Conservation (phyloP, 768 basidiomycete genomes). For the Pleurotus eryngii region DNA sequence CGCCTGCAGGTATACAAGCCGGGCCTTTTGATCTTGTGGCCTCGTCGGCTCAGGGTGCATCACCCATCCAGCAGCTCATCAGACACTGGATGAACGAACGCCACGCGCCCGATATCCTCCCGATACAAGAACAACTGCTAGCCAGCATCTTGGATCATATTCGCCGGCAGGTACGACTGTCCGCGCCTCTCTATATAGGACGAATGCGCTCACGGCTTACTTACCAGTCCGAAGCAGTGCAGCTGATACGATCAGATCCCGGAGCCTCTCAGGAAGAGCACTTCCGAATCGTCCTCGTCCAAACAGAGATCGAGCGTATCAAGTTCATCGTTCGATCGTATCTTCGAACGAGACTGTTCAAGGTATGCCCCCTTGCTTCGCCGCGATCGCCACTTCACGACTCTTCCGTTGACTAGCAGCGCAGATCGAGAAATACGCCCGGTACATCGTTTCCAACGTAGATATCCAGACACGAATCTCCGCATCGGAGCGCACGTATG, state of each 20-base stretch:
- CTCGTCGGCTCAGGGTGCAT: slow-evolving; percentile 35
- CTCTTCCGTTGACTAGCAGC: background rate
- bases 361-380: slow-evolving; percentile 42
- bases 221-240: slow-evolving; percentile 72
- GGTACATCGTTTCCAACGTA: slow-evolving; percentile 68
- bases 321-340: slow-evolving; percentile 92
- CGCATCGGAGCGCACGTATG: slow-evolving; percentile 78
- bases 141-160: slow-evolving; percentile 70
- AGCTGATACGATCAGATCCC: slow-evolving; percentile 72
- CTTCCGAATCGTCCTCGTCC: slow-evolving; percentile 87
- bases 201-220: background rate
- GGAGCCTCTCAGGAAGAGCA: slow-evolving; percentile 90
- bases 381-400: background rate
- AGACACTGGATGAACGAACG: slow-evolving; percentile 87
- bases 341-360: slow-evolving; percentile 79
- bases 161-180: slow-evolving; percentile 67
- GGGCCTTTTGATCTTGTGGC: background rate
- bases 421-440: slow-evolving; percentile 87
- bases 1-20: background rate
- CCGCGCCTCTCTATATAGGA: background rate
- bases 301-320: slow-evolving; percentile 91
- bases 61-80: slow-evolving; percentile 65
- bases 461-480: slow-evolving; percentile 78
- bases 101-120: slow-evolving; percentile 75
- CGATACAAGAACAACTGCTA: slow-evolving; percentile 68